Evolutionary conservation across 2,329 filamentous ascomycete species (phyloP), one percentile per base, ranked within the genome.

Genomic region (Fusarium phyllophilum): DNA sequence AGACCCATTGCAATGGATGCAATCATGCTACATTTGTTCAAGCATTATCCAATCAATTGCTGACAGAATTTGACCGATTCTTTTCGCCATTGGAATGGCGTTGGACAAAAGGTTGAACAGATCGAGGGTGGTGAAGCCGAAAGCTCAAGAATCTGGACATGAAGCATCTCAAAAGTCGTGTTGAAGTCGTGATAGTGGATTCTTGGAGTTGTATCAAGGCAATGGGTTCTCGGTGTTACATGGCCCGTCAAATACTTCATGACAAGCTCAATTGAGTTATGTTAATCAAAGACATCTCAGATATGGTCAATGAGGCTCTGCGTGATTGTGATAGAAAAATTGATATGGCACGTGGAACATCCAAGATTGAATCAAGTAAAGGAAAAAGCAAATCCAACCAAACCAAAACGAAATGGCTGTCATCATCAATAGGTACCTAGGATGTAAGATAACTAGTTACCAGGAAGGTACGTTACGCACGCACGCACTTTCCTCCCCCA

Each of bases 361-460:
- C 13, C 55, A 34, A 36, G n/a, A 48, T 60, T 31, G 24, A 73
- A 74, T 56, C 63, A 62, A 49, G 59, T 63, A 62, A 64, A 67
- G 38, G 44, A 72, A 73, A 77, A 77, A 70, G 68, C 68, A 76
- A 77, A 56, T 65, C 62, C 75, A 72, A 74, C 68, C 20, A 31
- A 72, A 72, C 68, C 20, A 31, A 42, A 55, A 69, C 73, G 62
- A 41, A 55, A 68, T 74, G 62, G 38, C 72, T 77, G 70, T 70
- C 75, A 69, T 75, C 72, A 73, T 48, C 34, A 55, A 18, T 34
- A 17, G 22, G 26, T 66, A 36, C 8, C 2, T 36, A 36, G 34
- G 41, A 45, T 5, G 45, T 29, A 15, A 46, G n/a, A 17, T 42
- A 20, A 11, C 18, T 22, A n/a, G n/a, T n/a, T n/a, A 66, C 62